phyloP scores from a whole-genome alignment of 2,329 filamentous ascomycete species.

The Trichophaea hybrida region DNA sequence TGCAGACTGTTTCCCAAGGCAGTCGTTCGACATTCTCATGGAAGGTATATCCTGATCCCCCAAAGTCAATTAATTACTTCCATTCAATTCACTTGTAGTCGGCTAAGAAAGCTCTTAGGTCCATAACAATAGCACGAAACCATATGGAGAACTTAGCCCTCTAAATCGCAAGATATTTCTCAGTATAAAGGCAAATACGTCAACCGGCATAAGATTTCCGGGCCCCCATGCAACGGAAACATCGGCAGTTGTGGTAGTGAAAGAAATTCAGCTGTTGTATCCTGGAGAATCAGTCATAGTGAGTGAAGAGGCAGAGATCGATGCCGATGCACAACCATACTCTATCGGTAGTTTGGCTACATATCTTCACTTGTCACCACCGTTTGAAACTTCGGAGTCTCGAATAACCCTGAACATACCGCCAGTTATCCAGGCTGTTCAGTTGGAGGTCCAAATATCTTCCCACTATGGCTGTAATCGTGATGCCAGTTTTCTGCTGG shows the following conservation, averaged over 20 bases:
- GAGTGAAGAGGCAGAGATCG: neutral
- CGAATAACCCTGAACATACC: neutral
- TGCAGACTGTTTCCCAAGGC: neutral
- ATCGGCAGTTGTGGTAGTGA: neutral
- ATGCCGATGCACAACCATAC: neutral
- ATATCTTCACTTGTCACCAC: neutral
- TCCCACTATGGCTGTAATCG: constrained; percentile 1
- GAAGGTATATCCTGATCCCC: neutral
- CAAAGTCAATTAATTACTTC: too few relatives aligned
- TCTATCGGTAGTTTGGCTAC: neutral
- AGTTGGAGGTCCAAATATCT: neutral
- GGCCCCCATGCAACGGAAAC: neutral
- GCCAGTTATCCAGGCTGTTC: neutral
- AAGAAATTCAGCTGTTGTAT: neutral
- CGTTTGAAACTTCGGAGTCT: neutral
- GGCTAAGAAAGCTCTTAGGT: constrained; percentile 1
- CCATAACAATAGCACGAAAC: constrained; percentile 14
- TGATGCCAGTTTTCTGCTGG: constrained; percentile 6
- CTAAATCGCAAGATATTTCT: constrained; percentile 6
- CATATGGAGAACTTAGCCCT: constrained; percentile 8
- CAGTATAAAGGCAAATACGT: neutral
- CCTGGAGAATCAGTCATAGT: neutral
- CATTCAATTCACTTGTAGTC: neutral
- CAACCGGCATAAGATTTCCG: neutral
- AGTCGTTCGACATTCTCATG: neutral